Evolutionary conservation across 352 stramenopile species (phyloP).

Genomic region (Saprolegnia diclina): DNA sequence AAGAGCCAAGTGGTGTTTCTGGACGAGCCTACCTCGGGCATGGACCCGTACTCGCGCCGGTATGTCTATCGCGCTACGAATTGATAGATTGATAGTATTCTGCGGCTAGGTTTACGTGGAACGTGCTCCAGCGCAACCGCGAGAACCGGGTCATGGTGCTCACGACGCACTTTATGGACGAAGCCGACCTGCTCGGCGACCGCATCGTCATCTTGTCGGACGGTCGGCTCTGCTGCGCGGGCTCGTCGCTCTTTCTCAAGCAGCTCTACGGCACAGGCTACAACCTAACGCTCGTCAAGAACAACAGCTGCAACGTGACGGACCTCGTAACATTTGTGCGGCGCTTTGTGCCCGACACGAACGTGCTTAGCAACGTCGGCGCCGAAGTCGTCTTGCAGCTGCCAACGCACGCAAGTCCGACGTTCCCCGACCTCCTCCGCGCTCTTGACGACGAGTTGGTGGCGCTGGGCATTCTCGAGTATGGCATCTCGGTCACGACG

Average conservation of each 20-base stretch:
- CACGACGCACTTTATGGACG: constrained; percentile 87
- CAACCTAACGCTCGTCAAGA: constrained; percentile 62
- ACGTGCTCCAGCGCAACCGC: constrained; percentile 57
- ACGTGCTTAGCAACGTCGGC: constrained; percentile 87
- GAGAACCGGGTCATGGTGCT: constrained; percentile 74
- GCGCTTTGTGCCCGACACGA: constrained; percentile 56
- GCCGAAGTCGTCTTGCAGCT: constrained; percentile 95
- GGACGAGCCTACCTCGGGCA: constrained; percentile 88
- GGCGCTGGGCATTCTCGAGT: constrained; percentile 71
- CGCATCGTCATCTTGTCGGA: constrained; percentile 93
- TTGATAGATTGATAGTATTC: constrained; percentile 35
- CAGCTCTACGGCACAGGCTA: constrained; percentile 91
- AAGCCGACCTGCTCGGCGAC: constrained; percentile 79
- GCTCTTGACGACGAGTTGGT: constrained; percentile 53
- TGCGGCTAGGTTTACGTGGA: constrained; percentile 38
- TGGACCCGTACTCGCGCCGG: constrained; percentile 90
- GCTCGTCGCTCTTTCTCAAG: constrained; percentile 91
- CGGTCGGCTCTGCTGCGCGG: constrained; percentile 78
- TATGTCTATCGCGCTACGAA: constrained; percentile 75
- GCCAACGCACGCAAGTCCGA: constrained; percentile 58
- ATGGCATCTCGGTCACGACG: constrained; percentile 97
- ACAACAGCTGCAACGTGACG: background rate
- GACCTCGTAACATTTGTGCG: constrained; percentile 34
- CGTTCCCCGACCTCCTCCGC: constrained; percentile 91
- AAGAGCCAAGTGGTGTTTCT: constrained; percentile 70